Conservation (phyloP, 2,329 filamentous ascomycete species). For the Alternaria rosae region DNA sequence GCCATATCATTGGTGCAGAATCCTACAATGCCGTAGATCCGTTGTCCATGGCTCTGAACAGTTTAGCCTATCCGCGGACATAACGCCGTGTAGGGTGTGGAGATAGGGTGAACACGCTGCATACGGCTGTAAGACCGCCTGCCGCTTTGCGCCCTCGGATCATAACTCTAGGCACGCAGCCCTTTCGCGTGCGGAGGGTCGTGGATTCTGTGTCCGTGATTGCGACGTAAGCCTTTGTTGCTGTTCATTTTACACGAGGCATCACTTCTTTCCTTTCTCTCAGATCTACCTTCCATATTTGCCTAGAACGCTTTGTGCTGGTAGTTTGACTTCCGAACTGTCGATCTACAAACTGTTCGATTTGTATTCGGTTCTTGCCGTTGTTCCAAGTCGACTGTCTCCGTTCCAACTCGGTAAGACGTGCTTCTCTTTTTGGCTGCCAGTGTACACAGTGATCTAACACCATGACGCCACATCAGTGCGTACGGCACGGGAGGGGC, state of each 20-base stretch:
- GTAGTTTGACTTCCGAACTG: background rate
- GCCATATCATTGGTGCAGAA: background rate
- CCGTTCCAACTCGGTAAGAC: conserved; percentile 11
- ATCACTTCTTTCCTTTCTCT: background rate
- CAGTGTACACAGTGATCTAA: background rate
- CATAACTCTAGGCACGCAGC: background rate
- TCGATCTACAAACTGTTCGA: background rate
- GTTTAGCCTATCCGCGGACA: background rate
- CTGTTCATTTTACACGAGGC: background rate
- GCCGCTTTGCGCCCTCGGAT: background rate
- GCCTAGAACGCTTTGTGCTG: background rate
- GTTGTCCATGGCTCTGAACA: background rate
- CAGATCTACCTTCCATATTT: background rate
- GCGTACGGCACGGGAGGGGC: background rate
- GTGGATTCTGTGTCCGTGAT: background rate
- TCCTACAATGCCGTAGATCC: background rate
- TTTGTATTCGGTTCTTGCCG: background rate
- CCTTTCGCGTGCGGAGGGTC: conserved; percentile 7
- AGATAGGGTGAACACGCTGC: background rate
- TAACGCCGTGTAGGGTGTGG: background rate
- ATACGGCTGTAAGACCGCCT: background rate
- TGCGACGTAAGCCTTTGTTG: background rate
- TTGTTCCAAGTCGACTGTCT: background rate
- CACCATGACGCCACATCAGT: background rate
- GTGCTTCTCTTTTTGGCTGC: background rate